A percentile compares a stretch with the other conserved stretches of the same genome.
phyloP scores from a whole-genome alignment of 2,329 filamentous ascomycete genomes.

The Penicillium sp. region DNA sequence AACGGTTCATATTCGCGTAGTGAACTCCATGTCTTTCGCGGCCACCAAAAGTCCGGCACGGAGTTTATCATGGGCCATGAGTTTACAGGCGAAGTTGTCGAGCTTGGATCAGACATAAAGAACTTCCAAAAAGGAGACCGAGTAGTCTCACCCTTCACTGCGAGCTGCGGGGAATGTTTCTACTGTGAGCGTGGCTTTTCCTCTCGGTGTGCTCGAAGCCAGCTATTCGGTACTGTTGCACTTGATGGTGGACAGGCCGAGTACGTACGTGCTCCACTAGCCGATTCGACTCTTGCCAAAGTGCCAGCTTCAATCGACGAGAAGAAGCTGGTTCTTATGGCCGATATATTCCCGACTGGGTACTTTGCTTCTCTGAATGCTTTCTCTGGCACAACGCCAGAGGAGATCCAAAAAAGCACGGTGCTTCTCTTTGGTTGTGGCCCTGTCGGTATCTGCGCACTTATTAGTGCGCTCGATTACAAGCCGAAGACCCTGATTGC shows the following conservation, averaged over 20 bases:
- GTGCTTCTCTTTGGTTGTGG: conserved; percentile 80
- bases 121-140: conserved; percentile 69
- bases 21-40: conserved; percentile 82
- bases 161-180: conserved; percentile 73
- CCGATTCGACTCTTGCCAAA: conserved; percentile 72
- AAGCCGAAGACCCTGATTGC: conserved; percentile 71
- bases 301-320: conserved; percentile 68
- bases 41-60: conserved; percentile 67
- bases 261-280: conserved; percentile 73
- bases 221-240: conserved; percentile 65
- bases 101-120: conserved; percentile 50
- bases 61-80: conserved; percentile 71
- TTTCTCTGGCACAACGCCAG: conserved; percentile 56
- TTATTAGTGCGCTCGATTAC: conserved; percentile 68
- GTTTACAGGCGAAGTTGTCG: conserved; percentile 68
- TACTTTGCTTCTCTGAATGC: conserved; percentile 77
- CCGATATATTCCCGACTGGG: conserved; percentile 80
- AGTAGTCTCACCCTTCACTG: conserved; percentile 78
- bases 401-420: conserved; percentile 38
- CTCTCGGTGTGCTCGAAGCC: conserved; percentile 66
- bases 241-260: conserved; percentile 79
- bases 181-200: conserved; percentile 74
- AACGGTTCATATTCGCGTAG: conserved; percentile 22
- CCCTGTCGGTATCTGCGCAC: conserved; percentile 77
- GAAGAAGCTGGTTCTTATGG: conserved; percentile 76